Evolutionary conservation across 1,284 basidiomycete genomes (phyloP).

Genomic region (Cutaneotrichosporon daszewskae): DNA sequence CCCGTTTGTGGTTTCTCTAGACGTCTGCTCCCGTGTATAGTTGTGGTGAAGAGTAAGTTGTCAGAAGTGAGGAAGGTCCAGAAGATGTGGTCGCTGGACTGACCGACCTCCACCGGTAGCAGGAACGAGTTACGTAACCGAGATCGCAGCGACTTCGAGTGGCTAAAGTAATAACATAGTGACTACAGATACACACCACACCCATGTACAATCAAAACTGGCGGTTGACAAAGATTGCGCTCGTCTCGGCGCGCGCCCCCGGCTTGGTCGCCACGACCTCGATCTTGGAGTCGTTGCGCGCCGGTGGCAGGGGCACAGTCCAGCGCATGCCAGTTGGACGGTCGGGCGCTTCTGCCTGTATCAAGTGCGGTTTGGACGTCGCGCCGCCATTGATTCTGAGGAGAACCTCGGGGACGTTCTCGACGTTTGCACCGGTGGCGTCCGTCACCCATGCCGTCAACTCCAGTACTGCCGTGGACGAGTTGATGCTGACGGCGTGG

Average conservation of each 20-base stretch:
- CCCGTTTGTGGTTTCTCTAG: no score
- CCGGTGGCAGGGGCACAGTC: slow-evolving; percentile 27
- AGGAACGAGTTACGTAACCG: no score
- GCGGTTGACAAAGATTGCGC: slow-evolving; percentile 34
- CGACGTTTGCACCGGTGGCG: neutral
- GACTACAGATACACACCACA: no score
- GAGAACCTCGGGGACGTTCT: slow-evolving; percentile 22
- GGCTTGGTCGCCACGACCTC: slow-evolving; percentile 35
- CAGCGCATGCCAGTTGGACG: slow-evolving; percentile 32
- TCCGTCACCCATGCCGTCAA: slow-evolving; percentile 32
- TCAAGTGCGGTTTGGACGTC: slow-evolving; percentile 3
- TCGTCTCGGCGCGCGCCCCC: slow-evolving; percentile 31
- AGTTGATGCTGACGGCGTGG: slow-evolving; percentile 36
- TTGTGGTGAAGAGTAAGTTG: no score
- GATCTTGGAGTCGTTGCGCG: slow-evolving; percentile 31
- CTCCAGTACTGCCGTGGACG: slow-evolving; percentile 33
- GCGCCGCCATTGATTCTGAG: slow-evolving; percentile 32
- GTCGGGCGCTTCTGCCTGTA: slow-evolving; percentile 10
- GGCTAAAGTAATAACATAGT: no score
- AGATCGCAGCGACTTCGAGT: no score
- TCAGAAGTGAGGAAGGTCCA: no score
- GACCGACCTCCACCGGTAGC: no score
- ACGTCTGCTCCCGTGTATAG: no score
- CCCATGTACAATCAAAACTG: slow-evolving; percentile 31
- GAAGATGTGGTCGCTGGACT: no score